Evolutionary conservation across 2,329 filamentous ascomycete genomes (phyloP).

Genomic region (Aspergillus phoenicis): DNA sequence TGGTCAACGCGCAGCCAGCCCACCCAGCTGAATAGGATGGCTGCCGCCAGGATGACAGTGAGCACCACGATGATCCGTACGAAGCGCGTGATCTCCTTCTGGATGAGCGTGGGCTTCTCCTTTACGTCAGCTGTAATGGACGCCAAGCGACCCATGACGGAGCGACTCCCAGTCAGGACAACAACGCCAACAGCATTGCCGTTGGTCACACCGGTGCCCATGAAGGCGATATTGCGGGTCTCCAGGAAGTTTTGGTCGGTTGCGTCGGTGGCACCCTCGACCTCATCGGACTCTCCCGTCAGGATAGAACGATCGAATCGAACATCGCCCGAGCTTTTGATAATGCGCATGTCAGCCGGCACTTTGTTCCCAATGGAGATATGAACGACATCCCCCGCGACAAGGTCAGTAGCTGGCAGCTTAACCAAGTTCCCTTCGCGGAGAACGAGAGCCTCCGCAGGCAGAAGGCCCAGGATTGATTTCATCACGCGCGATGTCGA

Average conservation of each 20-base stretch:
- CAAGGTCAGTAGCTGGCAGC: conserved; percentile 63
- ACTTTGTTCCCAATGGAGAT: conserved; percentile 74
- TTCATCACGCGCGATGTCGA: conserved; percentile 76
- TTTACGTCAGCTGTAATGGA: conserved; percentile 72
- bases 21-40: conserved; percentile 58
- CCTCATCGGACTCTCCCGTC: conserved; percentile 70
- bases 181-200: conserved; percentile 70
- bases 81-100: conserved; percentile 73
- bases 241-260: conserved; percentile 77
- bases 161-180: conserved; percentile 70
- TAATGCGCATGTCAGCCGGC: conserved; percentile 72
- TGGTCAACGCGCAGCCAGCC: conserved; percentile 68
- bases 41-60: conserved; percentile 64
- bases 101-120: conserved; percentile 67
- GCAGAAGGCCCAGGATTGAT: conserved; percentile 75
- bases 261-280: conserved; percentile 64
- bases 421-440: conserved; percentile 61
- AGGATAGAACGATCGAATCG: conserved; percentile 75
- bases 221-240: conserved; percentile 73
- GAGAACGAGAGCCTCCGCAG: conserved; percentile 68
- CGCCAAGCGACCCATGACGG: conserved; percentile 76
- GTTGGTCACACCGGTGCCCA: conserved; percentile 75
- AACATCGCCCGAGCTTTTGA: conserved; percentile 69
- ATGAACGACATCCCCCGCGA: conserved; percentile 70
- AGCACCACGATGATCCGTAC: conserved; percentile 69